Base-by-base conservation (phyloP, 306 rosid species). In the Psophocarpus tetragonolobus region DNA sequence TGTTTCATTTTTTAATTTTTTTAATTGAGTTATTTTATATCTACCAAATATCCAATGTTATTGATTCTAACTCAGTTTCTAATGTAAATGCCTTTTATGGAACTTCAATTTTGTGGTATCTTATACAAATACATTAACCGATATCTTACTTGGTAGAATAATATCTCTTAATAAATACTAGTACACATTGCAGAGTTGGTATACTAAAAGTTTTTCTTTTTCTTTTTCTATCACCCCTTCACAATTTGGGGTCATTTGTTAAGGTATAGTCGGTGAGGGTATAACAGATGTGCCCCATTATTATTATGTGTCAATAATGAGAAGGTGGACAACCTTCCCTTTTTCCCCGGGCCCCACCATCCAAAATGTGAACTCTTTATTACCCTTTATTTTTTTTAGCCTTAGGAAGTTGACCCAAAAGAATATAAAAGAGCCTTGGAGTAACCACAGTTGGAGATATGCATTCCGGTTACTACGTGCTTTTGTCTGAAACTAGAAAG, bases 181-280 rank as follows among this genome's bases (percentile, higher is more conserved):
- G 35, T 20, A 18, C 56, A 11, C 33, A 32, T 27, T 44, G 30
- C 30, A 21, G 41, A 65, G 75, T 65, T 54, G 81, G 68, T 56
- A 48, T 47, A 32, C 18, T 71, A 84, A 39, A 56, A 66, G 14
- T 54, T 41, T 42, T 7, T 27, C 33, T 47, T 47, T 51, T 24
- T 1, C 2, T 66, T 42, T 2, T 18, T 3, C 7, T 53, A 17
- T 12, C 3, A 0, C 17, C 32, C 35, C 33, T 23, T 20, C 53
- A 48, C 42, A 26, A 63, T 39, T 39, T 68, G 48, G 61, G 42
- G 21, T 26, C 39, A 17, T 68, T 73, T 60, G 77, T 18, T 15
- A 61, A 71, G 82, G 76, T 27, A 58, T 57, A 58, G 69, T 73
- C 50, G 39, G 84, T 76, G 80, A 80, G 3, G 3, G 38, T 51